Evolutionary conservation across 1,284 basidiomycete species (phyloP).

Genomic region (Inonotus obliquus): DNA sequence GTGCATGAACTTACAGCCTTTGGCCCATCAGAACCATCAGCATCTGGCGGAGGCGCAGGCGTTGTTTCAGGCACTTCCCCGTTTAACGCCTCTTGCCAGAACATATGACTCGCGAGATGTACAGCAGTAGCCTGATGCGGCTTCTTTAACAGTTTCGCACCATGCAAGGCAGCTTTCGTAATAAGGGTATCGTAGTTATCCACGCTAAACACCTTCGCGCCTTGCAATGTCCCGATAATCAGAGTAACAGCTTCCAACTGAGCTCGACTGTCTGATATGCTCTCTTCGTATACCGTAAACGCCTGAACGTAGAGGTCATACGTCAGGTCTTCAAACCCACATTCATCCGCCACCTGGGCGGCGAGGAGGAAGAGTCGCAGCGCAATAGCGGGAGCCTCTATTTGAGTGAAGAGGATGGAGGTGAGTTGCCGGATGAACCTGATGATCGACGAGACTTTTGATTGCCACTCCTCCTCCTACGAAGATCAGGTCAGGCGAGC

Average conservation of each 20-base stretch:
- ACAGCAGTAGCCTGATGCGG: constrained; percentile 93
- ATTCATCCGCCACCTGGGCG: constrained; percentile 88
- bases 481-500: background rate
- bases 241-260: constrained; percentile 92
- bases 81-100: constrained; percentile 81
- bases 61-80: constrained; percentile 32
- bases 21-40: constrained; percentile 41
- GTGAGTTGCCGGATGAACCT: constrained; percentile 91
- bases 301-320: constrained; percentile 97
- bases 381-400: constrained; percentile 86
- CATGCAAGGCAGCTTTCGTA: constrained; percentile 93
- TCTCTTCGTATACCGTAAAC: constrained; percentile 94
- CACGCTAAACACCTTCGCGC: constrained; percentile 78
- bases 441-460: constrained; percentile 77
- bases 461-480: constrained; percentile 83
- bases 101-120: constrained; percentile 90
- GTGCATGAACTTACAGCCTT: constrained; percentile 52
- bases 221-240: constrained; percentile 84
- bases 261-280: constrained; percentile 86
- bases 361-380: constrained; percentile 91
- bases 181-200: constrained; percentile 96
- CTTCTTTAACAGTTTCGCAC: constrained; percentile 92
- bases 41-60: constrained; percentile 34
- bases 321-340: constrained; percentile 88
- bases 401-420: constrained; percentile 85